Conservation (phyloP, 2,329 filamentous ascomycete species). For the Clonostachys byssicola region DNA sequence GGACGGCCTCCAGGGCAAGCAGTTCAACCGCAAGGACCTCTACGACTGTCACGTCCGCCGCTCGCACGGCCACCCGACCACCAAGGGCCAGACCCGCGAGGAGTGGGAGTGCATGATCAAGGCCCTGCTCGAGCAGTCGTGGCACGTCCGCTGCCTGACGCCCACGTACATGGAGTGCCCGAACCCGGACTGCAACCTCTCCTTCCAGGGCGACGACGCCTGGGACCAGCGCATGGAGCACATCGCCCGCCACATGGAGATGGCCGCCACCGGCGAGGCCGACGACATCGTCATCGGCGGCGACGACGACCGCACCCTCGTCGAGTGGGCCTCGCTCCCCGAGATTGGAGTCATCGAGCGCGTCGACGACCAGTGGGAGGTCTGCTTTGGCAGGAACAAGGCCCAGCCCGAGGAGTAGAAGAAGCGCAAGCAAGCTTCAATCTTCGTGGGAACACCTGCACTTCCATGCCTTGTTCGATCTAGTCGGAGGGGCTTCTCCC, state of each 20-base stretch:
- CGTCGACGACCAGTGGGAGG: slow-evolving; percentile 20
- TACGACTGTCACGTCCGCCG: slow-evolving; percentile 85
- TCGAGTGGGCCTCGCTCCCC: slow-evolving; percentile 28
- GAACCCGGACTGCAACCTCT: slow-evolving; percentile 50
- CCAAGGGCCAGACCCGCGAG: slow-evolving; percentile 24
- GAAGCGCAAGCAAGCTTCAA: background rate
- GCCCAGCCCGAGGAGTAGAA: background rate
- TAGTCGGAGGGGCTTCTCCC: background rate
- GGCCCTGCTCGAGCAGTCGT: slow-evolving; percentile 52
- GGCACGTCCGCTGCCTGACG: slow-evolving; percentile 53
- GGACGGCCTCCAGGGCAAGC: slow-evolving; percentile 46
- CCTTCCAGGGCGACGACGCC: slow-evolving; percentile 57
- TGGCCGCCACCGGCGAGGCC: slow-evolving; percentile 19
- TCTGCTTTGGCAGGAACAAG: slow-evolving; percentile 15
- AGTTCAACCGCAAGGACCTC: slow-evolving; percentile 88
- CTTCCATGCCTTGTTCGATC: background rate
- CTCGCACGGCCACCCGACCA: slow-evolving; percentile 65
- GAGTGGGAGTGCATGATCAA: slow-evolving; percentile 52
- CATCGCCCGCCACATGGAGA: slow-evolving; percentile 73
- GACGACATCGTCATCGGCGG: slow-evolving; percentile 30
- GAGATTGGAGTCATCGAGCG: slow-evolving; percentile 29
- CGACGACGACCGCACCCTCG: slow-evolving; percentile 27
- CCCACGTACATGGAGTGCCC: slow-evolving; percentile 61
- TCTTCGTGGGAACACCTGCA: background rate
- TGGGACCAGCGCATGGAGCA: slow-evolving; percentile 91